Percentiles rank a stretch among this genome's conserved stretches.
Evolutionary conservation across 345 rosid species (phyloP).

Genomic region (Salix koriyanagi): DNA sequence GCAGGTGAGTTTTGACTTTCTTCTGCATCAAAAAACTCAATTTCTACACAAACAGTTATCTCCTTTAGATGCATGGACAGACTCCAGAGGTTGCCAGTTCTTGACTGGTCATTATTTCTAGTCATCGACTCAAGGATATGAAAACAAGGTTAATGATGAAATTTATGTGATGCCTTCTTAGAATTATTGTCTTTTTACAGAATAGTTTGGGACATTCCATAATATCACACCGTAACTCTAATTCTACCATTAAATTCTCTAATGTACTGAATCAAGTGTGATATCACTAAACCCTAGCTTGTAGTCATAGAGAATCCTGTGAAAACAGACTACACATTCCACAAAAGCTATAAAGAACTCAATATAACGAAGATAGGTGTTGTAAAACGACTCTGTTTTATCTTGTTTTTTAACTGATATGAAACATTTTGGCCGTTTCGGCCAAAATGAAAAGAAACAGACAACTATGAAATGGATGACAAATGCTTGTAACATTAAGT

Average conservation of each 20-base stretch:
- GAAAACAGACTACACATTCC: not conserved
- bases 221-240: not conserved
- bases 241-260: not conserved
- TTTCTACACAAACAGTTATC: not conserved
- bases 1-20: conserved; percentile 55
- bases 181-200: not conserved
- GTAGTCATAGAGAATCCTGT: not conserved
- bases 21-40: not conserved
- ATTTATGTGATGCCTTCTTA: not conserved
- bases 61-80: not conserved
- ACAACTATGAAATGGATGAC: not conserved
- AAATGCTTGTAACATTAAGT: not conserved
- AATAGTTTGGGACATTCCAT: not conserved
- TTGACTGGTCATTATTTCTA: not conserved
- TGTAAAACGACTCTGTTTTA: no score
- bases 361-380: no score
- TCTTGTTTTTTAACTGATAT: no score
- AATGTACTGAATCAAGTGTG: not conserved
- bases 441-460: no score
- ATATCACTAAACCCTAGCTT: not conserved
- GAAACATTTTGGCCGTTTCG: no score
- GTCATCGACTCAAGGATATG: not conserved
- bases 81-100: not conserved
- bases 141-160: not conserved
- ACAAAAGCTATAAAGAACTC: not conserved